phyloP scores from a whole-genome alignment of 208 protist genomes.

The Herpetomonas tarakana region DNA sequence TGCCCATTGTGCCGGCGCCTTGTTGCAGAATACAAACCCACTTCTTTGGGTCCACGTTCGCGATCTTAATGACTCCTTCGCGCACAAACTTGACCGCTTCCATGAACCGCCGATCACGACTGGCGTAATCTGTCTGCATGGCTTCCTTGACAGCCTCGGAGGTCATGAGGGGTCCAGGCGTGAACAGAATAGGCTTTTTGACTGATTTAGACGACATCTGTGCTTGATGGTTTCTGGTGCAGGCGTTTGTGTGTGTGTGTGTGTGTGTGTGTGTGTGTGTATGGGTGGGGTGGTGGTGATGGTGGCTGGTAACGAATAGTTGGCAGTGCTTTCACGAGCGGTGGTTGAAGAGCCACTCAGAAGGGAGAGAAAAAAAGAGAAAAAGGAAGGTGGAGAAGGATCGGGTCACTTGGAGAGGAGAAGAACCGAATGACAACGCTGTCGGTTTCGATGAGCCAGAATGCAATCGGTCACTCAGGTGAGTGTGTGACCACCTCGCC shows the following conservation, averaged over 20 bases:
- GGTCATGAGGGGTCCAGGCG: conserved; percentile 77
- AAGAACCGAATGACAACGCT: no score
- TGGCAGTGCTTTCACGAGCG: background rate
- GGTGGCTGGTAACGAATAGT: no score
- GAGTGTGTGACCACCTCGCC: no score
- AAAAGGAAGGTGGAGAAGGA: no score
- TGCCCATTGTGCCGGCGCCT: conserved; percentile 79
- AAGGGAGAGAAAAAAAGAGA: no score
- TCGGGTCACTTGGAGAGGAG: no score
- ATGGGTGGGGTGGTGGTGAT: no score
- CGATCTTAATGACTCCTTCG: conserved; percentile 47
- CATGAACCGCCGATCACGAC: conserved; percentile 74
- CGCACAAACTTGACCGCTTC: conserved; percentile 67
- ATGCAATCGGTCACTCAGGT: no score
- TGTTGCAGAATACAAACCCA: conserved; percentile 75
- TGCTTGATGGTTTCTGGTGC: background rate
- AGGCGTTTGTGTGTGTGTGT: background rate
- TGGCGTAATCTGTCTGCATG: conserved; percentile 83
- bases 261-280: no score
- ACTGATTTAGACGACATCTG: conserved; percentile 1
- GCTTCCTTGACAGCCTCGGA: conserved; percentile 70
- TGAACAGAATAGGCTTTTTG: conserved; percentile 71
- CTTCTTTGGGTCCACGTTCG: conserved; percentile 37
- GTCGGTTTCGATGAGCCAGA: no score
- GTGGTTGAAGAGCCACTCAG: no score